Evolutionary conservation across 495 filamentous ascomycete species (phyloP), one percentile per base, ranked within the genome.

Genomic region (Clavariopsis aquatica): DNA sequence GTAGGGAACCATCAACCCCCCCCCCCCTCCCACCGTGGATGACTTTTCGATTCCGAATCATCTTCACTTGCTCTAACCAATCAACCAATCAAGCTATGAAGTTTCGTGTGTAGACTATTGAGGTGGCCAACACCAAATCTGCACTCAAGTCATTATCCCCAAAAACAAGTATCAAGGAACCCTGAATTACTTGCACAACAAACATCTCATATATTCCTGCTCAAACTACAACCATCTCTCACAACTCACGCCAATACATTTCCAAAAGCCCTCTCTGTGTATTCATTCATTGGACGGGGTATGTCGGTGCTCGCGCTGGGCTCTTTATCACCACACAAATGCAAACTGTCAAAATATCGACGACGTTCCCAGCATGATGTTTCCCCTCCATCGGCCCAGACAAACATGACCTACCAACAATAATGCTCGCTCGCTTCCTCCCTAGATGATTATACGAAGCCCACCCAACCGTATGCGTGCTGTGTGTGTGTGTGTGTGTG

Each of bases 321-420:
- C 15, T n/a, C 13, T 43, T 43, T 43, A 10, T 17, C 38, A 36
- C 31, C 31, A 36, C 31, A 10, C 38, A 43, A 43, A 43, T 43
- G 38, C 38, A 10, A 43, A n/a, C 13, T 10, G 2, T 15, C 38
- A 9, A 43, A 43, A 43, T 43, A 43, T 43, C 15, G 38, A 43
- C 15, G 8, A n/a, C 38, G 38, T 17, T 43, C 38, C 38, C 12
- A 43, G 38, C 38, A 43, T 43, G 38, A 34, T 34, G 31, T 12
- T 34, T 12, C 31, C 6, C 31, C 12, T 34, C 31, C 5, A 5
- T 34, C 31, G 12, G 31, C 38, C 38, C 55, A 57, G 41, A 57
- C 23, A 57, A 47, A 57, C 36, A 57, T 57, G 46, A 57, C 55
- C 26, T 57, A 56, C 23, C 52, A 9, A 56, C 2, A 23, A 56